Evolutionary conservation across 352 stramenopile species (phyloP), one percentile per base, ranked within the genome.

Genomic region (Pythium guiyangense): DNA sequence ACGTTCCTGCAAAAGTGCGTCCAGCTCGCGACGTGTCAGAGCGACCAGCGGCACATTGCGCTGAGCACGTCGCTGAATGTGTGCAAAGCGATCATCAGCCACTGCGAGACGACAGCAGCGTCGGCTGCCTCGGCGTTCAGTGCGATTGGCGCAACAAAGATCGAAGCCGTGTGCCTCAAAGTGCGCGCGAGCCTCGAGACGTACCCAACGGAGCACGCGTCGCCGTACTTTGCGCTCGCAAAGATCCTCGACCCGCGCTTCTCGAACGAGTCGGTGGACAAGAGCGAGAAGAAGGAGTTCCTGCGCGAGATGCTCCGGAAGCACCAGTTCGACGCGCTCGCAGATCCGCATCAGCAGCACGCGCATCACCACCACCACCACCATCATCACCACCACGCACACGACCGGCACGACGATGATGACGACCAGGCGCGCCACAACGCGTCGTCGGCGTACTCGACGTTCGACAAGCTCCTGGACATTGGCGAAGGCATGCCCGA

Each of bases 231-330:
- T 43, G 73, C 74, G 2, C 66, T 91, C 12, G 76, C 80, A 11
- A 91, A 89, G 50, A 91, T 91, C 37, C 59, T 91, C 34, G 80
- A 91, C 63, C 80, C 80, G 43, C 76, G 80, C 10, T 91, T 91
- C 63, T 88, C 80, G 11, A 91, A 91, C 53, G 80, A 91, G 50
- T 91, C 78, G 1, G 73, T 84, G 22, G 78, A 91, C 64, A 91
- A 91, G 64, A 60, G 65, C 22, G 62, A 78, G 37, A 89, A 91
- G 43, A 91, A 89, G 46, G 81, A 82, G 17, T 91, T 91, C 57
- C 37, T 91, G 44, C 68, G 80, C 26, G 78, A 88, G 50, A 89
- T 88, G 73, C 66, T 91, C 49, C 80, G 77, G 12, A 88, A 86
- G 58, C 88, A 72, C 45, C 67, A 86, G 46, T 88, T 86, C 58